Conservation (phyloP, 495 filamentous ascomycete species). For the Halenospora varia region DNA sequence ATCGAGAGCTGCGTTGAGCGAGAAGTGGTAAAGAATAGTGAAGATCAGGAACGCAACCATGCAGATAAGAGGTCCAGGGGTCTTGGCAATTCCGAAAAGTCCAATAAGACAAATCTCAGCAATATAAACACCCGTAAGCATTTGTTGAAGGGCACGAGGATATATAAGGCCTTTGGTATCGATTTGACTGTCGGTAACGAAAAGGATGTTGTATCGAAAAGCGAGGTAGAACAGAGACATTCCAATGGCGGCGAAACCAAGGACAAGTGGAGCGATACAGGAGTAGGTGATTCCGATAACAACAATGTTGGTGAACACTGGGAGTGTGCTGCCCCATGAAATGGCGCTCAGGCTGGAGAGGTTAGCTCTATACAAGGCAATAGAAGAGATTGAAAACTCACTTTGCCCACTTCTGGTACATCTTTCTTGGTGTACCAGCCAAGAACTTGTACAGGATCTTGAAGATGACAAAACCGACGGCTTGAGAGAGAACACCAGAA, state of each 20-base stretch:
- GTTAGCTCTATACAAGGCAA: not conserved
- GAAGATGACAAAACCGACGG: slow-evolving; percentile 73
- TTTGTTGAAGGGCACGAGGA: slow-evolving; percentile 84
- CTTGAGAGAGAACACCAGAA: slow-evolving; percentile 68
- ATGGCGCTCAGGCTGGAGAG: slow-evolving; percentile 46
- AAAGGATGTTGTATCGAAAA: slow-evolving; percentile 93
- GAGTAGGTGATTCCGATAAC: slow-evolving; percentile 90
- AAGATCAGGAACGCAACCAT: slow-evolving; percentile 81
- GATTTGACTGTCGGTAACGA: slow-evolving; percentile 77
- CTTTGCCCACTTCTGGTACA: slow-evolving; percentile 57
- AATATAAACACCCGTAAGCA: slow-evolving; percentile 84
- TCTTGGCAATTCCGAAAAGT: slow-evolving; percentile 70
- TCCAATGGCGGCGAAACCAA: slow-evolving; percentile 82
- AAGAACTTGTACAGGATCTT: slow-evolving; percentile 68
- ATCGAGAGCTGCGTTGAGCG: slow-evolving; percentile 71
- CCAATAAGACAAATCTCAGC: slow-evolving; percentile 84
- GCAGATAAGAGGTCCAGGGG: slow-evolving; percentile 74
- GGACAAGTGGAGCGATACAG: slow-evolving; percentile 83
- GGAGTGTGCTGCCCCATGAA: slow-evolving; percentile 88
- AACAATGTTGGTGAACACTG: slow-evolving; percentile 77
- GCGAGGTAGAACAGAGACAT: slow-evolving; percentile 87
- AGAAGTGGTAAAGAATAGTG: slow-evolving; percentile 76
- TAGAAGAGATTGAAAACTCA: not conserved
- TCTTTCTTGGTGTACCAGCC: slow-evolving; percentile 50
- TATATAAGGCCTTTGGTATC: slow-evolving; percentile 92